phyloP scores from a whole-genome alignment of 208 protist genomes.

The Borovskyia barvae region DNA sequence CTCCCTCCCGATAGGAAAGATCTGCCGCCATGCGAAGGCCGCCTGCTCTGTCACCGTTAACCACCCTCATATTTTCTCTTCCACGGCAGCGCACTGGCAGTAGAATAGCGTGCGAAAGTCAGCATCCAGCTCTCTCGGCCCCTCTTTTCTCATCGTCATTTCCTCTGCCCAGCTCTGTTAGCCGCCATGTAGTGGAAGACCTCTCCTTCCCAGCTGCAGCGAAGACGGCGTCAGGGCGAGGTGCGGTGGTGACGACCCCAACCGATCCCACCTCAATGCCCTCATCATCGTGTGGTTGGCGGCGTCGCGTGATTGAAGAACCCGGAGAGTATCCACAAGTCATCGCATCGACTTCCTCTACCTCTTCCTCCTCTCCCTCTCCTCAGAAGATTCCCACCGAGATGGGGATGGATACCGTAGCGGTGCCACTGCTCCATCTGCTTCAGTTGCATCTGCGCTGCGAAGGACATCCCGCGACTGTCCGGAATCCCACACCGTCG shows the following conservation, averaged over 20 bases:
- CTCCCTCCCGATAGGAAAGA: background rate
- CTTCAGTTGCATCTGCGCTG: slow-evolving; percentile 12
- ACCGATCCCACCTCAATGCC: too few species aligned
- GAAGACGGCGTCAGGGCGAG: too few species aligned
- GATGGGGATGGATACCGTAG: background rate
- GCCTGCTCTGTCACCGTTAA: background rate
- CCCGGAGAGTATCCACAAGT: too few species aligned
- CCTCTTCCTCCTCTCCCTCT: background rate
- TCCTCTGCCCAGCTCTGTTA: background rate
- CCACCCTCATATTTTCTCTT: background rate
- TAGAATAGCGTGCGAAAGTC: background rate
- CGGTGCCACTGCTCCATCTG: slow-evolving; percentile 5
- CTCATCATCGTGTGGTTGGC: too few species aligned
- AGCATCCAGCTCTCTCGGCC: too few species aligned
- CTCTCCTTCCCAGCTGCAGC: background rate
- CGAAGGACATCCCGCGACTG: background rate
- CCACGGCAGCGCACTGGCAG: background rate
- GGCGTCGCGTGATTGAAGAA: too few species aligned
- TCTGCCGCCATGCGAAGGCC: slow-evolving; percentile 5
- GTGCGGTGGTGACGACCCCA: too few species aligned
- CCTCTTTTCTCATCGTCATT: background rate
- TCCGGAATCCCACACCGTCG: background rate
- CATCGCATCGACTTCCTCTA: background rate
- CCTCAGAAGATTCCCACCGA: background rate
- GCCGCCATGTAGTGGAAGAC: too few species aligned